These are phyloP conservation scores for Spencermartinsiella europaea DNA, from an alignment of 805 yeast species.

Conservation along the genomic window DNA sequence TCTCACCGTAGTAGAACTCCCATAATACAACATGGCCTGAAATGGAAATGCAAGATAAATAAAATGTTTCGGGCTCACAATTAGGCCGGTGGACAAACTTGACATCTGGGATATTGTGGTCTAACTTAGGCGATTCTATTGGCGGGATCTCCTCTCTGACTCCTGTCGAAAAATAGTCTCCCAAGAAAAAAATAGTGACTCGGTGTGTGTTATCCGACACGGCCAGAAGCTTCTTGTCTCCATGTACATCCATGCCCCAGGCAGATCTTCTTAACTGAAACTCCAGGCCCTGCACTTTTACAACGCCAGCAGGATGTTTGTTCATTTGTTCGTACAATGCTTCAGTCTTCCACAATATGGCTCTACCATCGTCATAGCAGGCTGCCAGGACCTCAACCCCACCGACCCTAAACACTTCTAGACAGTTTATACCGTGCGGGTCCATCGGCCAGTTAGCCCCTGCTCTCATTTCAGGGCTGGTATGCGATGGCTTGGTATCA, in stretches of 20 bases:
- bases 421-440: constrained; percentile 53
- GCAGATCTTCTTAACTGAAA: constrained; percentile 33
- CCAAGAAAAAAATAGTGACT: constrained; percentile 29
- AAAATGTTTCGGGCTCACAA: constrained; percentile 23
- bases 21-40: constrained; percentile 33
- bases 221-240: constrained; percentile 35
- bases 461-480: constrained; percentile 38
- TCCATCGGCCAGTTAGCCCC: constrained; percentile 47
- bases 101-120: constrained; percentile 55
- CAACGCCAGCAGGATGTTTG: constrained; percentile 4
- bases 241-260: constrained; percentile 58
- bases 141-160: constrained; percentile 15
- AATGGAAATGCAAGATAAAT: constrained; percentile 42
- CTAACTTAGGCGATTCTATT: constrained; percentile 38
- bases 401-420: constrained; percentile 38
- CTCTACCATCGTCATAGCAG: constrained; percentile 54
- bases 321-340: constrained; percentile 25
- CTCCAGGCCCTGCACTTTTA: background rate
- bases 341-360: constrained; percentile 32
- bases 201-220: constrained; percentile 52
- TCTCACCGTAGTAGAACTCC: constrained; percentile 16
- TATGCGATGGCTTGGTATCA: constrained; percentile 39
- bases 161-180: background rate
- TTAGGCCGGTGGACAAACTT: constrained; percentile 31
- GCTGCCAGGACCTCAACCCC: constrained; percentile 42